Evolutionary conservation across 345 rosid genomes (phyloP).

Genomic region (Limnanthes douglasii): DNA sequence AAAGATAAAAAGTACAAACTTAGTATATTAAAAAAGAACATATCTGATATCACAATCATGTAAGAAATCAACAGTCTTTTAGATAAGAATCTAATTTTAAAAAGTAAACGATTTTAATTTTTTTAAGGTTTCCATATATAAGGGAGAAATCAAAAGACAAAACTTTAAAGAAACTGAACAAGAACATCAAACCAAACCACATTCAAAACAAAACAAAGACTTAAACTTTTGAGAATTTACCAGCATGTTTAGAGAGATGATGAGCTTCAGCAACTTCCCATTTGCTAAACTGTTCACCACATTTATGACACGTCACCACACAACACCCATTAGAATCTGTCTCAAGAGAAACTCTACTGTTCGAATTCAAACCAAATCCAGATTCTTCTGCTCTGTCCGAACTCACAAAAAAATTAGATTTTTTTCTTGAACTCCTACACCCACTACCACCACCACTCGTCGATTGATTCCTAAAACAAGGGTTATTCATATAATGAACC

Average conservation of each 20-base stretch:
- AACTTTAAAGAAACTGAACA: no score
- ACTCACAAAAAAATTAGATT: constrained; percentile 25
- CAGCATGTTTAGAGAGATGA: constrained; percentile 97
- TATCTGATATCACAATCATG: no score
- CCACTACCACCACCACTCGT: constrained; percentile 19
- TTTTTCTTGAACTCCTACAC: constrained; percentile 52
- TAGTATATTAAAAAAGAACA: no score
- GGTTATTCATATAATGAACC: constrained; percentile 56
- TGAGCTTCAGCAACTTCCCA: constrained; percentile 95
- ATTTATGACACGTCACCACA: constrained; percentile 78
- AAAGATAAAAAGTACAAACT: no score
- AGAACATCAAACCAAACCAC: no score
- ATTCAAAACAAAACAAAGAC: no score
- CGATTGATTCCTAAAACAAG: constrained; percentile 34
- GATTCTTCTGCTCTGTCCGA: constrained; percentile 48
- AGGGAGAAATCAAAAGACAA: no score
- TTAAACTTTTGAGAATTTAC: no score
- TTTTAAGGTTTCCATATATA: no score
- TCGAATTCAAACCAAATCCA: constrained; percentile 25
- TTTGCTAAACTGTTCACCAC: constrained; percentile 87
- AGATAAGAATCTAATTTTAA: no score
- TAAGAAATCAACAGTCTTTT: no score
- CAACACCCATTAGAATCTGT: constrained; percentile 37
- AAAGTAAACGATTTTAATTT: no score
- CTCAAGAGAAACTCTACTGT: constrained; percentile 45